Conservation (phyloP, 2,329 filamentous ascomycete species). For the Phaeosphaeriaceae sp. region DNA sequence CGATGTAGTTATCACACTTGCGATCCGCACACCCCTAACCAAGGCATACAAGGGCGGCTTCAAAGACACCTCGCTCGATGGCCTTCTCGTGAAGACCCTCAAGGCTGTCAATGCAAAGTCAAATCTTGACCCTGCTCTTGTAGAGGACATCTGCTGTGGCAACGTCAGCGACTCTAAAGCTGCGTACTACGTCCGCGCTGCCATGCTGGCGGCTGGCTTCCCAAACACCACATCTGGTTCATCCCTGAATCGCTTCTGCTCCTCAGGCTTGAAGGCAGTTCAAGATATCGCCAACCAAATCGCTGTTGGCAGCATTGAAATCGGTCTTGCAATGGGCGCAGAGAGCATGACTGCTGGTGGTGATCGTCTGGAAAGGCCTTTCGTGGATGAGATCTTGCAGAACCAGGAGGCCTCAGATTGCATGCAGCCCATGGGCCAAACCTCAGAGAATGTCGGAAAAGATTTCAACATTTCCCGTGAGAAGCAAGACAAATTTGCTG, state of each 20-base stretch:
- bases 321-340: conserved; percentile 86
- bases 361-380: conserved; percentile 72
- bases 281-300: conserved; percentile 95
- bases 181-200: conserved; percentile 88
- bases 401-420: conserved; percentile 83
- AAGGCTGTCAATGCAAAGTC: conserved; percentile 70
- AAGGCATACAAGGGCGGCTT: conserved; percentile 92
- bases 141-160: conserved; percentile 90
- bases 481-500: conserved; percentile 82
- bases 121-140: conserved; percentile 77
- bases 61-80: conserved; percentile 92
- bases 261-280: conserved; percentile 91
- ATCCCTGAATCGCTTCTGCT: conserved; percentile 95
- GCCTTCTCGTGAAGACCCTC: conserved; percentile 80
- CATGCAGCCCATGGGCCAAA: conserved; percentile 97
- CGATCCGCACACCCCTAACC: conserved; percentile 83
- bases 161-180: conserved; percentile 89
- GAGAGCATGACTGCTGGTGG: conserved; percentile 84
- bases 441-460: conserved; percentile 90
- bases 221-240: conserved; percentile 85
- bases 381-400: conserved; percentile 75
- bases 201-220: conserved; percentile 88
- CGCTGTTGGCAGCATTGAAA: conserved; percentile 76
- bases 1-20: conserved; percentile 95
- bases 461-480: conserved; percentile 87